Evolutionary conservation across 1,284 basidiomycete genomes (phyloP), one percentile per base, ranked within the genome.

Genomic region (Ustilago sp.): DNA sequence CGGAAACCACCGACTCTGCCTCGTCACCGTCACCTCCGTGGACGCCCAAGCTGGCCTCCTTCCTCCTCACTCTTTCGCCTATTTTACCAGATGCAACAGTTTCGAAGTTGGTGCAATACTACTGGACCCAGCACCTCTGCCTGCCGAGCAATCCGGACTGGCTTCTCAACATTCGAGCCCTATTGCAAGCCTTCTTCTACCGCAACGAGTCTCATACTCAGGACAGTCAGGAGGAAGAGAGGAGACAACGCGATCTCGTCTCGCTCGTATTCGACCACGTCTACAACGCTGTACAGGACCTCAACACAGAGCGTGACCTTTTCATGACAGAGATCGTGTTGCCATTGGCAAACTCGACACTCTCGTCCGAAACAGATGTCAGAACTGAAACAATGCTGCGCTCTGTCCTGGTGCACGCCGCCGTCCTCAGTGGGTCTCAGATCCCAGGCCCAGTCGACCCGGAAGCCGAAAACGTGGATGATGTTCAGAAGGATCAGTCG

Each of bases 171-270:
- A 77, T 83, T 34, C 68, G 74, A 11, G 63, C 68, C 9, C 79
- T 86, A 2, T 56, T 85, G 39, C 67, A 80, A 38, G 84, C 83
- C 1, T 82, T 85, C 45, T 83, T 80, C 68, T 72, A 83, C 38
- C 74, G 82, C 23, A 61, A 62, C 45, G 81, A 77, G n/a, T 53
- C 57, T 15, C 59, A 59, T 4, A 53, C 68, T 9, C 61, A 72
- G 12, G 35, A 53, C 4, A 32, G 17, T 32, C 43, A 48, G 8
- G 31, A 62, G 19, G 58, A 68, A 32, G 45, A 50, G 35, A 54
- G 15, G 4, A 72, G 83, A n/a, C 72, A 83, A n/a, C 57, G 63
- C 32, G 68, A 79, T 23, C 71, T 83, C 4, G 77, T 77, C 7
- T 59, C 68, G 28, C 76, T 86, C n/a, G 51, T 84, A 31, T 82